Percentiles rank a stretch among this genome's conserved stretches.
phyloP scores from a whole-genome alignment of 768 basidiomycete species.

The Lentinula sp. region DNA sequence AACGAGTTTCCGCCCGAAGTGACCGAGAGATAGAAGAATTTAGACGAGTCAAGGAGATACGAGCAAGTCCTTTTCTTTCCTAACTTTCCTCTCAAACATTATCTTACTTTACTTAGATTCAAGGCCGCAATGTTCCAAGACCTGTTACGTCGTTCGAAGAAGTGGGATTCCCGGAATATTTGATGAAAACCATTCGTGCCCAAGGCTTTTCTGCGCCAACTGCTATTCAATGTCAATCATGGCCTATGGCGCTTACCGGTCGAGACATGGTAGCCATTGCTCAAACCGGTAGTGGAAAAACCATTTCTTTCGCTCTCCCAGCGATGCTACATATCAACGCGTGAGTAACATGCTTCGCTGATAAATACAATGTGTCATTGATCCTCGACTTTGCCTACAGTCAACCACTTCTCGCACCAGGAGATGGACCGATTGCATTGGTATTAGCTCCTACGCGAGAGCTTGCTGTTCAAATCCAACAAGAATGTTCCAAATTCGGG shows the following conservation, averaged over 20 bases:
- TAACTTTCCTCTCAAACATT: neutral
- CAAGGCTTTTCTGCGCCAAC: slow-evolving; percentile 91
- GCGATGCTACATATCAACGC: slow-evolving; percentile 99
- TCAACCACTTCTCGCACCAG: slow-evolving; percentile 87
- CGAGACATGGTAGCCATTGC: slow-evolving; percentile 95
- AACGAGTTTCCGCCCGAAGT: slow-evolving; percentile 66
- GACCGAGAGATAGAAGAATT: slow-evolving; percentile 91
- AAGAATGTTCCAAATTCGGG: slow-evolving; percentile 98
- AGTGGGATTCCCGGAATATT: slow-evolving; percentile 93
- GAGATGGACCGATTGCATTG: slow-evolving; percentile 96
- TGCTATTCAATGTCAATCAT: slow-evolving; percentile 97
- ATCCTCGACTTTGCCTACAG: slow-evolving; percentile 17
- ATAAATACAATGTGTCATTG: neutral
- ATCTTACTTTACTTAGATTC: slow-evolving; percentile 48
- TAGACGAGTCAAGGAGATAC: slow-evolving; percentile 79
- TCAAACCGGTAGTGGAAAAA: slow-evolving; percentile 98
- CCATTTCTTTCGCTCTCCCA: slow-evolving; percentile 95
- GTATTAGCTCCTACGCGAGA: slow-evolving; percentile 97
- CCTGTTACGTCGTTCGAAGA: slow-evolving; percentile 93
- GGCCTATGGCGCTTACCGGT: slow-evolving; percentile 97
- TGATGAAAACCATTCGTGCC: slow-evolving; percentile 87
- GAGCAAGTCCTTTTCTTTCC: slow-evolving; percentile 35
- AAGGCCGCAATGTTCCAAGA: slow-evolving; percentile 83
- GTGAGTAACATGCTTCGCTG: slow-evolving; percentile 36
- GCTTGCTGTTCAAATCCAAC: slow-evolving; percentile 97